Conservation (phyloP, 2,329 filamentous ascomycete species). For the Dothistroma septosporum region DNA sequence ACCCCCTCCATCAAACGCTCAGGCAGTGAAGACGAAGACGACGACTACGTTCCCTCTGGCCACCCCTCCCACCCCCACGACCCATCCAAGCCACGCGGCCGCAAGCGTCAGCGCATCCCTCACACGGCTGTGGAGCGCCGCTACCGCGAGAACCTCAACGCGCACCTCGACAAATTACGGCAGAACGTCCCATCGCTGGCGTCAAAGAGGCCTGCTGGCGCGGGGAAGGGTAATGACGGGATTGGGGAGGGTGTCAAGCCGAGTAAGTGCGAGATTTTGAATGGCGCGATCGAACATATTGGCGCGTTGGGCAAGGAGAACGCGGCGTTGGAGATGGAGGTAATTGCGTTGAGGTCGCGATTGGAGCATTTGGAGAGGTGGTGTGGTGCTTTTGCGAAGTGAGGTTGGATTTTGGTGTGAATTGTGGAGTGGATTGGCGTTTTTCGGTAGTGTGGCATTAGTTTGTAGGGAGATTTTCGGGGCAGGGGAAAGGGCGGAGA, state of each 20-base stretch:
- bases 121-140: constrained; percentile 36
- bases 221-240: constrained; percentile 17
- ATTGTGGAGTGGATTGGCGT: neutral
- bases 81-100: constrained; percentile 23
- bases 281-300: constrained; percentile 35
- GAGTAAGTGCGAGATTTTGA: constrained; percentile 37
- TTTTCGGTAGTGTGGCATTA: neutral
- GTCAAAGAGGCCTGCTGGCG: constrained; percentile 18
- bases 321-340: constrained; percentile 25
- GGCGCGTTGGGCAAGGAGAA: constrained; percentile 29
- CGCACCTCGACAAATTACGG: constrained; percentile 34
- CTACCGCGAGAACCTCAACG: constrained; percentile 37
- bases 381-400: constrained; percentile 12
- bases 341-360: constrained; percentile 25
- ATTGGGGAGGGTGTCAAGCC: constrained; percentile 31
- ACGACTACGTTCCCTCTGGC: constrained; percentile 25
- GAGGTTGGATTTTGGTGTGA: neutral
- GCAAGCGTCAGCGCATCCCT: constrained; percentile 35
- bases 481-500: neutral
- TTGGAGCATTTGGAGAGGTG: constrained; percentile 30
- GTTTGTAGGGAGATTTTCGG: neutral
- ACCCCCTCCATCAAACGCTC: constrained; percentile 23
- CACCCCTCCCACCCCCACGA: neutral
- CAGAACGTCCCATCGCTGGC: constrained; percentile 32
- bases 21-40: constrained; percentile 31